Evolutionary conservation across 257 asterid species (phyloP).

Genomic region (Lycium ferocissimum): DNA sequence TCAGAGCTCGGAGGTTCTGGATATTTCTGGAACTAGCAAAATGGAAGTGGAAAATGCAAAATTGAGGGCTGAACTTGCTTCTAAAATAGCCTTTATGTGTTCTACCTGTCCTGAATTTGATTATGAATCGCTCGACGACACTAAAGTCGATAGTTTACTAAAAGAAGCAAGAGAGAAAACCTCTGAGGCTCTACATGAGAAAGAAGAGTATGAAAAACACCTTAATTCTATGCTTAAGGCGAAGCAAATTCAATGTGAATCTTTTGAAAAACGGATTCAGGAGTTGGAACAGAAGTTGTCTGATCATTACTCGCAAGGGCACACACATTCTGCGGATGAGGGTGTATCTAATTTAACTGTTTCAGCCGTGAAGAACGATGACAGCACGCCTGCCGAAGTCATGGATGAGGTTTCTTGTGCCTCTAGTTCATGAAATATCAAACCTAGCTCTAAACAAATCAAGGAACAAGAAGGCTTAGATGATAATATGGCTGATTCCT

Average conservation of each 20-base stretch:
- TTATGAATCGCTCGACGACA: slow-evolving; percentile 69
- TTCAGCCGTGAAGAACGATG: slow-evolving; percentile 57
- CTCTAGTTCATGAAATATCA: slow-evolving; percentile 55
- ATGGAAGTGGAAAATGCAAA: slow-evolving; percentile 96
- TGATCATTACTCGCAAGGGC: slow-evolving; percentile 64
- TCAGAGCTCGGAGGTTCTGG: slow-evolving; percentile 77
- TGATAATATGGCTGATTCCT: slow-evolving; percentile 87
- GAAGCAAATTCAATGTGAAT: slow-evolving; percentile 84
- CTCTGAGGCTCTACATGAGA: slow-evolving; percentile 74
- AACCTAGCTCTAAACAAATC: slow-evolving; percentile 58
- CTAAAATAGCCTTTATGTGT: slow-evolving; percentile 85
- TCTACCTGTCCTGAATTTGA: slow-evolving; percentile 69
- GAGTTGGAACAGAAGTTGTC: slow-evolving; percentile 92
- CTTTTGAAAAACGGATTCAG: slow-evolving; percentile 88
- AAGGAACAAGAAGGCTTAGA: slow-evolving; percentile 69
- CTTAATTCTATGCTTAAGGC: slow-evolving; percentile 71
- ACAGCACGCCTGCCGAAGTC: slow-evolving; percentile 46
- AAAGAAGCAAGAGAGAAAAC: slow-evolving; percentile 82
- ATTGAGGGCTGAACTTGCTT: slow-evolving; percentile 96
- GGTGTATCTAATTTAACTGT: slow-evolving; percentile 48
- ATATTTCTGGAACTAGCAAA: slow-evolving; percentile 94
- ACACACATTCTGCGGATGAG: slow-evolving; percentile 52
- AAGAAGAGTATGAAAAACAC: slow-evolving; percentile 81
- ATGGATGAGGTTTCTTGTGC: slow-evolving; percentile 72
- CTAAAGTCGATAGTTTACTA: slow-evolving; percentile 61